Evolutionary conservation across 2,329 filamentous ascomycete genomes (phyloP), one percentile per base, ranked within the genome.

Genomic region (Beauveria pseudobassiana): DNA sequence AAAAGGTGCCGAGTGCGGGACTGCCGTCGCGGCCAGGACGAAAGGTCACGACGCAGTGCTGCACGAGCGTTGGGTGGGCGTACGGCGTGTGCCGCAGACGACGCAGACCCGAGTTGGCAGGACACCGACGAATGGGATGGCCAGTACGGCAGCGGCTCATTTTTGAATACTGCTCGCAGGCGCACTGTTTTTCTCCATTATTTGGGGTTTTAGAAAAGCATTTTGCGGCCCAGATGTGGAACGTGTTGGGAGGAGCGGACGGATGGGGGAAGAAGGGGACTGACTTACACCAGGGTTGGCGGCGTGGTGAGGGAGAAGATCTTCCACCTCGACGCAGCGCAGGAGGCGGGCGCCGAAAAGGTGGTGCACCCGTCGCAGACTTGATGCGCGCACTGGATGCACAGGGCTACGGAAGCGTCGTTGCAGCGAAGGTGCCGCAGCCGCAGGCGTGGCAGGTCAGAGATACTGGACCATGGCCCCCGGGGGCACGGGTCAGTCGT

Each of bases 261-360:
- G 6, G 48, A 5, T 6, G n/a, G 9, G 14, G 24, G 49, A 2
- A 14, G 1, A 38, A 14, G 34, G 34, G 51, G 14, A 3, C 9
- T 22, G 22, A 60, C 57, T 60, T 53, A 60, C 57, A 60, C 57
- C 40, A 9, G 57, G 57, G 26, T 60, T 60, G 38, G 49, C n/a
- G 10, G n/a, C 28, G 16, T n/a, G 49, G 40, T 14, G 18, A 24
- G 40, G 20, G 12, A 34, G 46, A n/a, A 16, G 12, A 20, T 50
- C 28, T 43, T 43, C 40, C 22, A 26, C 49, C 3, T 60, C 58
- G 5, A 60, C 49, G 49, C 40, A 53, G 18, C 22, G 38, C 5
- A 60, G 49, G 4, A 60, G 58, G n/a, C 49, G 38, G 3, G 24
- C 49, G 8, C 57, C 57, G 3, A 45, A 60, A 42, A 43, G 1